phyloP scores from a whole-genome alignment of 2,329 filamentous ascomycete genomes.

The Aureobasidium musti region DNA sequence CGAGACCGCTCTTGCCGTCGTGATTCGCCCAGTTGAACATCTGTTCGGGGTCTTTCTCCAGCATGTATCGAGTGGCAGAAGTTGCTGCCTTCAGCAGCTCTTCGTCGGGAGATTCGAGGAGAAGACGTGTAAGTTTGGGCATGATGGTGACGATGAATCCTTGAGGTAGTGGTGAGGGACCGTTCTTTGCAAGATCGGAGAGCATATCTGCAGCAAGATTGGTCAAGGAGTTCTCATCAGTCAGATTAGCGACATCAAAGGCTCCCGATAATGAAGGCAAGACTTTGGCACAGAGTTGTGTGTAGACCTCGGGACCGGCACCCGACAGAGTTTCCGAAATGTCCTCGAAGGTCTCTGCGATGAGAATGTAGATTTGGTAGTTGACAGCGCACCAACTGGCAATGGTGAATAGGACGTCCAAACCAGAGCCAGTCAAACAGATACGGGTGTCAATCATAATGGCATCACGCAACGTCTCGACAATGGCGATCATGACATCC shows the following conservation, averaged over 20 bases:
- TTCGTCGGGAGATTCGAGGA: conserved; percentile 82
- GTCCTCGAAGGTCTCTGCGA: conserved; percentile 89
- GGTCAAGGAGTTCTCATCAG: conserved; percentile 79
- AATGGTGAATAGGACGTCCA: conserved; percentile 83
- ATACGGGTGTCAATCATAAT: conserved; percentile 78
- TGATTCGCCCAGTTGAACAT: conserved; percentile 83
- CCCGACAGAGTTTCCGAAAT: conserved; percentile 71
- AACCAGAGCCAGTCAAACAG: conserved; percentile 71
- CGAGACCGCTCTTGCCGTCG: conserved; percentile 77
- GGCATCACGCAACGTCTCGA: conserved; percentile 80
- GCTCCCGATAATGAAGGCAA: conserved; percentile 84
- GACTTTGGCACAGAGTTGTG: conserved; percentile 78
- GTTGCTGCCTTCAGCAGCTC: conserved; percentile 86
- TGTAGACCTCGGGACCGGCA: conserved; percentile 66
- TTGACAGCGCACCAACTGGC: conserved; percentile 86
- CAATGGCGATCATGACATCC: conserved; percentile 85
- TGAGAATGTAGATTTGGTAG: conserved; percentile 85
- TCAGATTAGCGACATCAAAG: conserved; percentile 84
- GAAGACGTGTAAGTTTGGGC: conserved; percentile 79
- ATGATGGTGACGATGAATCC: conserved; percentile 84
- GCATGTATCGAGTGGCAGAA: conserved; percentile 82
- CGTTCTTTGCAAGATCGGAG: conserved; percentile 76
- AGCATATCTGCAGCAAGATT: conserved; percentile 86
- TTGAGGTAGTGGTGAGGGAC: conserved; percentile 78
- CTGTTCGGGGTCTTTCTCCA: conserved; percentile 86